Evolutionary conservation across 768 basidiomycete species (phyloP), one percentile per base, ranked within the genome.

Genomic region (Mycena belliarum): DNA sequence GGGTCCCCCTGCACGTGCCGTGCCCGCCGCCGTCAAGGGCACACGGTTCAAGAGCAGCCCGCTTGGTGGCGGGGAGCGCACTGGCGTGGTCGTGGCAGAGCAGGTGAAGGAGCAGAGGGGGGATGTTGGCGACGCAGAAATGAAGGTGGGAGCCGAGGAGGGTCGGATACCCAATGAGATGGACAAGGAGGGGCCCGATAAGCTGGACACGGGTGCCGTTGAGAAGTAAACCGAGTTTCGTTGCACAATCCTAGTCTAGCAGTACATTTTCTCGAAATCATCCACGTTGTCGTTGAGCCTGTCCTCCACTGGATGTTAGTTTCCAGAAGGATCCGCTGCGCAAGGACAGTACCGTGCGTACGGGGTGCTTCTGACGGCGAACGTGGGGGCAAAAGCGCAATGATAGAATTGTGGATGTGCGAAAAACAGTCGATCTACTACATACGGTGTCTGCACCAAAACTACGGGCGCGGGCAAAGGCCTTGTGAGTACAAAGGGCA

Each of bases 11-110:
- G 54, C 43, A 9, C 58, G 58, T n/a, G 24, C 28, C 46, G 60
- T 32, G 53, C 59, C 20, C 55, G 56, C 18, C 50, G 65, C 35
- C 5, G 52, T 62, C 49, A 87, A 84, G 65, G 84, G 83, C 23
- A 74, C 77, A 21, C 77, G 82, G 58, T 91, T 89, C 73, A 91
- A 90, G 82, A 91, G 88, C 66, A 89, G 82, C 66, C 88, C 87
- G 29, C 72, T 88, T 29, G 80, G 75, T 21, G 78, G 80, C 32
- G 72, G 71, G 24, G 79, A 79, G 49, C 68, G 74, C 42, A 67
- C 63, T 9, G 78, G 78, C 2, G 70, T 78, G 5, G 77, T 81
- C n/a, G 75, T 81, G 32, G 80, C 83, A 15, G 82, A 82, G 66
- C 72, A 76, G 65, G 71, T 83, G 28, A 77, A 75, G 53, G 72